Percentiles rank a stretch among this genome's conserved stretches.
Evolutionary conservation across 768 basidiomycete genomes (phyloP).

Genomic region (Tricholomella constricta): DNA sequence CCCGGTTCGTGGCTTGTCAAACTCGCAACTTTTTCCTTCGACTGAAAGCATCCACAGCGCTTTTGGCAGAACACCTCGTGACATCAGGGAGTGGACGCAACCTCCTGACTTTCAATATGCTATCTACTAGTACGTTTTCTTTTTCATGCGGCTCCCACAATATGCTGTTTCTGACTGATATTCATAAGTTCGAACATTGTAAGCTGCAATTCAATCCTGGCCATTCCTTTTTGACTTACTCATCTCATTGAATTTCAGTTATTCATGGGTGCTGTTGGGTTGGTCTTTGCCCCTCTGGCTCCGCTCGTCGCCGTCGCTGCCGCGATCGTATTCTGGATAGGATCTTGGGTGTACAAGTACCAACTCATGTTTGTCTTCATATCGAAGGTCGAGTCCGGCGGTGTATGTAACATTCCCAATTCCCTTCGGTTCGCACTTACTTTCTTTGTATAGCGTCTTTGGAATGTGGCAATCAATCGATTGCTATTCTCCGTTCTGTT

Average conservation of each 20-base stretch:
- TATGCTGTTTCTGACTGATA: conserved; percentile 9
- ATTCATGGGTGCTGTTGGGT: conserved; percentile 90
- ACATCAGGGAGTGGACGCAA: conserved; percentile 88
- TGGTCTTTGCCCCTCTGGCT: conserved; percentile 94
- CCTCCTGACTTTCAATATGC: conserved; percentile 89
- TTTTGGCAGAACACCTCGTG: conserved; percentile 88
- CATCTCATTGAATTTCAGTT: conserved; percentile 46
- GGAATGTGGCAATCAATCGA: conserved; percentile 94
- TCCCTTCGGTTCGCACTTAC: conserved; percentile 1
- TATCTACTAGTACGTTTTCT: conserved; percentile 69
- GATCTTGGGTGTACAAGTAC: conserved; percentile 92
- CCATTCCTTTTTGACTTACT: not conserved
- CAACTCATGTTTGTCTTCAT: conserved; percentile 94
- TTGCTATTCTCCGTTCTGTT: conserved; percentile 74
- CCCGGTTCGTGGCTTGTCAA: conserved; percentile 49
- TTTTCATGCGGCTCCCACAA: conserved; percentile 6
- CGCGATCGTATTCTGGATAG: conserved; percentile 84
- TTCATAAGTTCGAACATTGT: conserved; percentile 56
- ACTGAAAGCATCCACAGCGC: conserved; percentile 40
- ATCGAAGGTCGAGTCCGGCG: conserved; percentile 90
- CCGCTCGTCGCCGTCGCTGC: conserved; percentile 86
- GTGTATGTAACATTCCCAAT: conserved; percentile 52
- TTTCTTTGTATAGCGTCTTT: conserved; percentile 62
- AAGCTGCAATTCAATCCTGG: conserved; percentile 22
- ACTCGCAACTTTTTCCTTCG: not conserved